A percentile compares a stretch with the other conserved stretches of the same genome.
Evolutionary conservation across 192 early-diverging fungal genomes (phyloP).

Genomic region (Dimargaris xerosporica): DNA sequence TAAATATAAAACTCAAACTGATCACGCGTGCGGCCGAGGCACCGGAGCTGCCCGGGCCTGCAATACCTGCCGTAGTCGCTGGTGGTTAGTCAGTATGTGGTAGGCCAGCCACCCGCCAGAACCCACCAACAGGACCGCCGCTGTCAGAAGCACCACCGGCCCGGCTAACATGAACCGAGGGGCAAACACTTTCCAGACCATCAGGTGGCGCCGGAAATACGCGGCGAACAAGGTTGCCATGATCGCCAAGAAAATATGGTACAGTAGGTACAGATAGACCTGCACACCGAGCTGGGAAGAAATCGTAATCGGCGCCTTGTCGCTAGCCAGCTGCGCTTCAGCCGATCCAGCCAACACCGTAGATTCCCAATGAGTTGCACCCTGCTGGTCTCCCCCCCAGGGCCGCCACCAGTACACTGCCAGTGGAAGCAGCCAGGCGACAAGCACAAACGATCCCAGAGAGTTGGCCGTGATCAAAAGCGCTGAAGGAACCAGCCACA

Average conservation of each 20-base stretch:
- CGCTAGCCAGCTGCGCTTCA: too few species aligned
- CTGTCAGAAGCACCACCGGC: neutral
- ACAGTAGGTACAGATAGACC: constrained; percentile 24
- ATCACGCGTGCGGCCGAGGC: too few species aligned
- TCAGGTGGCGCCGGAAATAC: constrained; percentile 69
- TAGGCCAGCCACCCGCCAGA: constrained; percentile 5
- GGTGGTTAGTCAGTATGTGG: neutral
- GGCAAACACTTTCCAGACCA: constrained; percentile 97
- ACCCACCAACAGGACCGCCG: neutral
- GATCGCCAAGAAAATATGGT: constrained; percentile 26
- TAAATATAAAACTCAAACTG: too few species aligned
- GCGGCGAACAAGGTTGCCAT: constrained; percentile 41
- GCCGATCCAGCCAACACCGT: too few species aligned
- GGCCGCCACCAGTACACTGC: constrained; percentile 40
- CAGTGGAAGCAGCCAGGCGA: constrained; percentile 36
- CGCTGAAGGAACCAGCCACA: constrained; percentile 51
- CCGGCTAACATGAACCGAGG: constrained; percentile 60
- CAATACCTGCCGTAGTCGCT: neutral
- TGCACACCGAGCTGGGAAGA: neutral
- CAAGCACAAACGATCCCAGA: constrained; percentile 40
- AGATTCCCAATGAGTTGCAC: too few species aligned
- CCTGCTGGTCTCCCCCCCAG: too few species aligned
- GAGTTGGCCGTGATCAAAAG: constrained; percentile 65
- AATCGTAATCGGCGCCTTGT: constrained; percentile 20
- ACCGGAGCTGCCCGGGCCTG: too few species aligned